Evolutionary conservation across 2,329 filamentous ascomycete species (phyloP).

Genomic region (Claviceps africana): DNA sequence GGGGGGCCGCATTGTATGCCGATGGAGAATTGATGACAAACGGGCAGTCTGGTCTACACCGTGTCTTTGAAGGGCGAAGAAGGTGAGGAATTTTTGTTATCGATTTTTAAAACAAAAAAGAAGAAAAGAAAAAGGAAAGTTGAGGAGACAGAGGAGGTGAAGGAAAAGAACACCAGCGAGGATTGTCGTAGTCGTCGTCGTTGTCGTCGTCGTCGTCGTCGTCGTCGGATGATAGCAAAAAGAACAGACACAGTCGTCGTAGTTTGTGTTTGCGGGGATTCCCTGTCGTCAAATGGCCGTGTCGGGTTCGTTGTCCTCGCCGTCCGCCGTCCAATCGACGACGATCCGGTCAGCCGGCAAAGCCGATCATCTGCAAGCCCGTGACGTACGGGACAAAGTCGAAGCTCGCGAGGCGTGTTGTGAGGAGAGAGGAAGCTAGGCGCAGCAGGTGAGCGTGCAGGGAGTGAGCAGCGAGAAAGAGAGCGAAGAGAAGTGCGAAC

Average conservation of each 20-base stretch:
- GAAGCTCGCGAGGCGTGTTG: neutral
- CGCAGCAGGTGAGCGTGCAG: neutral
- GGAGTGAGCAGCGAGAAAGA: neutral
- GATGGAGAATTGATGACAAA: neutral
- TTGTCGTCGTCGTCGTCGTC: neutral
- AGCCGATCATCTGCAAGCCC: slow-evolving; percentile 5
- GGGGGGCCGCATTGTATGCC: slow-evolving; percentile 36
- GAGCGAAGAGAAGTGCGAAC: neutral
- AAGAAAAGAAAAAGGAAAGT: neutral
- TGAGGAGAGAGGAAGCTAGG: neutral
- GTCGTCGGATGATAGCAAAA: neutral
- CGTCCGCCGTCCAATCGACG: slow-evolving; percentile 5
- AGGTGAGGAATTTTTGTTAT: neutral
- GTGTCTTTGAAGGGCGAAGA: neutral
- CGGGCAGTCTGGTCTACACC: neutral
- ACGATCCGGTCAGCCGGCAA: slow-evolving; percentile 4
- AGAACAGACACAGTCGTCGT: neutral
- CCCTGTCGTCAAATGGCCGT: neutral
- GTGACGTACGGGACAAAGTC: neutral
- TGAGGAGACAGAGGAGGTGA: too few relatives aligned
- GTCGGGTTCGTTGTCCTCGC: neutral
- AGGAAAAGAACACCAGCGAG: neutral
- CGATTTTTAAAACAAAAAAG: too few relatives aligned
- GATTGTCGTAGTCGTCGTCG: neutral
- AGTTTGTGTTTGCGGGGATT: neutral